These are phyloP conservation scores for Venturia carpophila DNA, from an alignment of 2,329 filamentous ascomycete species.

Conservation along the genomic window DNA sequence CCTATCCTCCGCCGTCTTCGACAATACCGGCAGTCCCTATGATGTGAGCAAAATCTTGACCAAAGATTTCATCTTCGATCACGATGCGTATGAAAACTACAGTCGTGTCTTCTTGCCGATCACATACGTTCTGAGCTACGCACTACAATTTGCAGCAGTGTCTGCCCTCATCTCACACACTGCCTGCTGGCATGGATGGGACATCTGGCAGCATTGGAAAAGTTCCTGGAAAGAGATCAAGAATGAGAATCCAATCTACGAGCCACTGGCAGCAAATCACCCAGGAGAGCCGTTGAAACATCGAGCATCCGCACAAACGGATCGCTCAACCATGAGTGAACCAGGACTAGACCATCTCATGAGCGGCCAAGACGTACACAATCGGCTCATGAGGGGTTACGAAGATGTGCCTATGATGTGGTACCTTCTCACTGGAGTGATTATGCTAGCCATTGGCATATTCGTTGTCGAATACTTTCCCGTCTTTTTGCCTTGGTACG, in stretches of 20 bases:
- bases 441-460: constrained; percentile 71
- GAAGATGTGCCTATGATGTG: constrained; percentile 72
- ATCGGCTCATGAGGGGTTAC: constrained; percentile 74
- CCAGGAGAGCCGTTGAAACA: constrained; percentile 6
- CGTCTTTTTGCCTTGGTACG: constrained; percentile 79
- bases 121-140: constrained; percentile 81
- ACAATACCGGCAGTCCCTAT: constrained; percentile 73
- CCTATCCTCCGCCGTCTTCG: constrained; percentile 74
- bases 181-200: constrained; percentile 72
- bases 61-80: constrained; percentile 67
- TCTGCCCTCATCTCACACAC: constrained; percentile 76
- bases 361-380: constrained; percentile 72
- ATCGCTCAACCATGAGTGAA: constrained; percentile 28
- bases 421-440: constrained; percentile 69
- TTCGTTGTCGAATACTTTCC: constrained; percentile 83
- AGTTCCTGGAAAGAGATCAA: constrained; percentile 58
- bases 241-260: constrained; percentile 28
- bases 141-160: constrained; percentile 75
- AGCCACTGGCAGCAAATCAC: constrained; percentile 20
- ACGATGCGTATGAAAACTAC: constrained; percentile 68
- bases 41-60: constrained; percentile 76
- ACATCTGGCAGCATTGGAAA: constrained; percentile 72
- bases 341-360: constrained; percentile 47
- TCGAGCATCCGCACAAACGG: constrained; percentile 7
- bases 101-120: constrained; percentile 79